Evolutionary conservation across 306 rosid species (phyloP), one percentile per base, ranked within the genome.

Genomic region (Canavalia ensiformis): DNA sequence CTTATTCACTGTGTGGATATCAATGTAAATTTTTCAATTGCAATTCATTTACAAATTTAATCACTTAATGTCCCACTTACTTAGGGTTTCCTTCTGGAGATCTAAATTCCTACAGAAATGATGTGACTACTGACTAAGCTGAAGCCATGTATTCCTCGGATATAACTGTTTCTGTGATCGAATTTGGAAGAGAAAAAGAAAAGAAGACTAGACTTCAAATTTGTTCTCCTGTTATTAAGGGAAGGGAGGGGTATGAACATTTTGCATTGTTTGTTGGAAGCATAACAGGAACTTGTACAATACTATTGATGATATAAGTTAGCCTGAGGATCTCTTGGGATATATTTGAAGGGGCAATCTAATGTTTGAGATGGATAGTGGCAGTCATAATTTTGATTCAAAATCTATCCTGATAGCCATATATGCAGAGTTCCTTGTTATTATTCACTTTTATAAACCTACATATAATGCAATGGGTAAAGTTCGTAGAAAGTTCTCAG

Each of bases 21-120:
- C 46, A 50, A 35, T 75, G 46, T 13, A 45, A n/a, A 4, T 31
- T 76, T 49, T 72, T 47, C 35, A 4, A 7, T 79, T 51, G 79
- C 49, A 28, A 31, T 60, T 10, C 74, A 33, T 60, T 3, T 34
- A 80, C 49, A 60, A 41, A 41, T 60, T 49, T 39, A 58, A 45
- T 68, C 64, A 49, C 72, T 59, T 49, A 59, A 45, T 69, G 12
- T 71, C 56, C 66, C 55, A 75, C 37, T 82, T 76, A 10, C 42
- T 18, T 74, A 76, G 78, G 78, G 4, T 25, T 60, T 47, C 39
- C 71, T 81, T 75, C 72, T 4, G 35, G 81, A 82, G 70, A 56
- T 81, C 41, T 77, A 69, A 75, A 51, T 35, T 28, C 45, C 66
- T 18, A 30, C 51, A 37, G 46, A 44, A 39, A 54, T 54, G 44